Conservation (phyloP, 106 monocot species). For the Acorus gramineus region DNA sequence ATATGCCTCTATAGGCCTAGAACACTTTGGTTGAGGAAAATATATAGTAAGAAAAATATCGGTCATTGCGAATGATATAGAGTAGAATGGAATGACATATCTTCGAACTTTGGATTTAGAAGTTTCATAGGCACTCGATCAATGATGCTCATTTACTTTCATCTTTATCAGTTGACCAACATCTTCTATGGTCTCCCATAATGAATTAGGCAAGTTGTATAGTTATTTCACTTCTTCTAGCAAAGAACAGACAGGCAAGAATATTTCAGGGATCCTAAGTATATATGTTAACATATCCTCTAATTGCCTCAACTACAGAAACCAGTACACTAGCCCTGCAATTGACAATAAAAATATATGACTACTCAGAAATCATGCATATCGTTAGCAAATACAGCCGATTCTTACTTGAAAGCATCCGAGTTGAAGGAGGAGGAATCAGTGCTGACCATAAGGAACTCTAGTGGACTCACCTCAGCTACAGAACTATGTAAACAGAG, state of each 20-base stretch:
- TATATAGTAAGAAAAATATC: too few relatives aligned
- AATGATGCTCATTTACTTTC: slow-evolving; percentile 43
- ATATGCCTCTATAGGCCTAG: too few relatives aligned
- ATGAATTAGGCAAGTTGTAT: slow-evolving; percentile 19
- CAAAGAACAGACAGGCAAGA: slow-evolving; percentile 50
- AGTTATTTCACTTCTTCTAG: slow-evolving; percentile 41
- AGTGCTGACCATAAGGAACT: slow-evolving; percentile 36
- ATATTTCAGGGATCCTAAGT: slow-evolving; percentile 76
- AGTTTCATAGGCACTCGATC: slow-evolving; percentile 73
- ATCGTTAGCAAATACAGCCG: neutral
- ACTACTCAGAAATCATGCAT: too few relatives aligned
- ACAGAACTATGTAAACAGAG: slow-evolving; percentile 35
- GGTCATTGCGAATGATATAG: too few relatives aligned
- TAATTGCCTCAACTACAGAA: slow-evolving; percentile 44
- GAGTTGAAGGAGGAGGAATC: slow-evolving; percentile 57
- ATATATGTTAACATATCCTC: slow-evolving; percentile 58
- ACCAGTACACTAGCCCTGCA: slow-evolving; percentile 58
- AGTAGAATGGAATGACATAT: too few relatives aligned
- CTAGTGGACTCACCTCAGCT: slow-evolving; percentile 29
- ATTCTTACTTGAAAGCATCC: slow-evolving; percentile 69
- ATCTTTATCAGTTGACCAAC: slow-evolving; percentile 45
- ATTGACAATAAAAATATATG: slow-evolving; percentile 5
- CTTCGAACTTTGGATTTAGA: slow-evolving; percentile 89
- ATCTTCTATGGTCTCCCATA: slow-evolving; percentile 47
- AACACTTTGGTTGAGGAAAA: too few relatives aligned